Base-by-base conservation (phyloP, 2,329 filamentous ascomycete species). In the Diaporthe sp. region DNA sequence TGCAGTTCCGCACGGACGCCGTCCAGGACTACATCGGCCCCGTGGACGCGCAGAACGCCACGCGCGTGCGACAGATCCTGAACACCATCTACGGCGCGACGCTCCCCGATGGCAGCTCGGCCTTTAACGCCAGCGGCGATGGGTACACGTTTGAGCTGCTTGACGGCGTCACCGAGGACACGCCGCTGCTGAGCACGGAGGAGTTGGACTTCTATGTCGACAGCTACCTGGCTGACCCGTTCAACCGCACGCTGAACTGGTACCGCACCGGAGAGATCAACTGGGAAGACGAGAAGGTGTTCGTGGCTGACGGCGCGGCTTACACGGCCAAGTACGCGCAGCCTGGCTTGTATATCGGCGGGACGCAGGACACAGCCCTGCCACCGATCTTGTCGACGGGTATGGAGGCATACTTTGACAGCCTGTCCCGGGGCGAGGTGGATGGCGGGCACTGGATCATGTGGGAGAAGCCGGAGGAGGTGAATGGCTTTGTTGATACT, bases 161-260 rank as follows among this genome's bases (percentile, higher is more conserved):
- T 75, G 83, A 86, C 22, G 82, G 85, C 68, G 81, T 96, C 65
- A 59, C 68, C 2, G 84, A 85, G 8, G 87, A 84, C 50, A 88
- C 90, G 56, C 87, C 85, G 72, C 81, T 97, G 42, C 77, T 97
- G 76, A 88, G 85, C 75, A 86, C 90, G 42, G 91, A 93, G 81
- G 93, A 96, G 83, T 82, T 96, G 61, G 92, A 95, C 72, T 94
- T 92, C 83, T 98, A 98, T 82, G 91, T 90, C n/a, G 84, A 90
- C 35, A 88, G 95, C 83, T 97, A 92, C 83, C 83, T 86, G 22
- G 88, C 89, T 51, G 89, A 92, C 79, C 94, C 95, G 53, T 83
- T 98, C 77, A 90, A 92, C 77, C 94, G 94, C 0, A 94, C 95
- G 19, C 86, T 95, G 75, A 97, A 96, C 84, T 98, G 95, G 94